Percentiles rank a stretch among this genome's conserved stretches.
These are phyloP conservation scores for Phytophthora agathidicida DNA, from an alignment of 352 stramenopile genomes.

Conservation along the genomic window DNA sequence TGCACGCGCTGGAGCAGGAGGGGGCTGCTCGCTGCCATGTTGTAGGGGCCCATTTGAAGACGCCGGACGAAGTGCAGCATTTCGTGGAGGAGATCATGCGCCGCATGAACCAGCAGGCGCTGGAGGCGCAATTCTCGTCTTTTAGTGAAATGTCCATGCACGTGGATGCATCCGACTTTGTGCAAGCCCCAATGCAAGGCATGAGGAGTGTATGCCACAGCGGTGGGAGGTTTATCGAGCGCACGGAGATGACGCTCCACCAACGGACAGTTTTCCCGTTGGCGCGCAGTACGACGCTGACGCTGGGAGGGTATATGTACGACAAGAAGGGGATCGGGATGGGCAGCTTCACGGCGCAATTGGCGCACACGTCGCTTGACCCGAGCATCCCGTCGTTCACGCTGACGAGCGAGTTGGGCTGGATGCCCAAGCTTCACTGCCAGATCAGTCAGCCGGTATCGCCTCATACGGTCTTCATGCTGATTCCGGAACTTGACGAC, in stretches of 20 bases:
- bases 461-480: constrained; percentile 68
- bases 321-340: constrained; percentile 79
- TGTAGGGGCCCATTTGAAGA: constrained; percentile 54
- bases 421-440: constrained; percentile 76
- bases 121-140: constrained; percentile 80
- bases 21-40: constrained; percentile 33
- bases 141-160: constrained; percentile 84
- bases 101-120: constrained; percentile 67
- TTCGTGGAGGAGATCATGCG: constrained; percentile 65
- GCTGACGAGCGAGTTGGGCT: constrained; percentile 73
- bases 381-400: constrained; percentile 64
- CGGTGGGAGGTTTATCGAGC: constrained; percentile 54
- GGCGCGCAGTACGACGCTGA: constrained; percentile 59
- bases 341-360: constrained; percentile 67
- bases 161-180: constrained; percentile 81
- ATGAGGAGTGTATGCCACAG: constrained; percentile 54
- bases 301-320: constrained; percentile 84
- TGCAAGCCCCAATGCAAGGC: constrained; percentile 65
- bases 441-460: constrained; percentile 82
- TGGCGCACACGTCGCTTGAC: constrained; percentile 74
- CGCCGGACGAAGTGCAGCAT: constrained; percentile 53
- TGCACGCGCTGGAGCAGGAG: constrained; percentile 74
- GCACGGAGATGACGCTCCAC: constrained; percentile 84
- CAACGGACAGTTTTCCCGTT: constrained; percentile 76
- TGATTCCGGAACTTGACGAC: constrained; percentile 76